Evolutionary conservation across 495 filamentous ascomycete species (phyloP).

Genomic region (Xeromyces bisporus): DNA sequence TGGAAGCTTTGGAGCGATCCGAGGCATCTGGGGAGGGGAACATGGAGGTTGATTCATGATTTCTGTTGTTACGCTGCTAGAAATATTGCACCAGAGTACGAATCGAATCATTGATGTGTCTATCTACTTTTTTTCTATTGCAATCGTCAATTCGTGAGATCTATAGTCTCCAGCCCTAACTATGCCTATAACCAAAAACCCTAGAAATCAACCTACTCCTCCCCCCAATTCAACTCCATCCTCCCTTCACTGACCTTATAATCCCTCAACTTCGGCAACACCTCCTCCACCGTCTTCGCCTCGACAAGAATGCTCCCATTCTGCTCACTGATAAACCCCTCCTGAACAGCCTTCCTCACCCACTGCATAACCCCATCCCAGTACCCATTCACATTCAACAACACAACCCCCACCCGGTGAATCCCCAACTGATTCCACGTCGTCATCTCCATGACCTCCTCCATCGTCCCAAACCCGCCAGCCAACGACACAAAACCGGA

Average conservation of each 20-base stretch:
- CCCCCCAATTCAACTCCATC: slow-evolving; percentile 68
- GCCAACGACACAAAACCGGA: slow-evolving; percentile 79
- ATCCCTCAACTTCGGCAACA: slow-evolving; percentile 47
- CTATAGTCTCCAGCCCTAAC: background rate
- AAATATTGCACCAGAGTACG: slow-evolving; percentile 9
- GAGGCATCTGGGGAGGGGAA: slow-evolving; percentile 45
- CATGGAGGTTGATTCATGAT: slow-evolving; percentile 75
- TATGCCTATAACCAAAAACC: background rate
- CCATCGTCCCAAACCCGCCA: slow-evolving; percentile 87
- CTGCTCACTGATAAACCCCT: slow-evolving; percentile 53
- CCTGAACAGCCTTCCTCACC: slow-evolving; percentile 59
- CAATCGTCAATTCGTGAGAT: background rate
- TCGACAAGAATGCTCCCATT: slow-evolving; percentile 65
- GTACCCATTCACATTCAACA: slow-evolving; percentile 78
- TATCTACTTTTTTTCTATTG: background rate
- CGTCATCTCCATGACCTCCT: slow-evolving; percentile 90
- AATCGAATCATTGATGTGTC: background rate
- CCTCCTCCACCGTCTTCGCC: slow-evolving; percentile 53
- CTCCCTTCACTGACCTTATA: slow-evolving; percentile 60
- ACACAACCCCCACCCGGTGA: slow-evolving; percentile 60
- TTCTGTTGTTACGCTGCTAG: slow-evolving; percentile 15
- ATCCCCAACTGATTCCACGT: slow-evolving; percentile 98
- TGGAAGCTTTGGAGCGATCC: slow-evolving; percentile 54
- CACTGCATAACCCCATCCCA: slow-evolving; percentile 75
- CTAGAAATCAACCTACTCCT: slow-evolving; percentile 28